A percentile compares a stretch with the other conserved stretches of the same genome.
These are phyloP conservation scores for Zymoseptoria tritici DNA, from an alignment of 2,329 filamentous ascomycete genomes.

Conservation along the genomic window DNA sequence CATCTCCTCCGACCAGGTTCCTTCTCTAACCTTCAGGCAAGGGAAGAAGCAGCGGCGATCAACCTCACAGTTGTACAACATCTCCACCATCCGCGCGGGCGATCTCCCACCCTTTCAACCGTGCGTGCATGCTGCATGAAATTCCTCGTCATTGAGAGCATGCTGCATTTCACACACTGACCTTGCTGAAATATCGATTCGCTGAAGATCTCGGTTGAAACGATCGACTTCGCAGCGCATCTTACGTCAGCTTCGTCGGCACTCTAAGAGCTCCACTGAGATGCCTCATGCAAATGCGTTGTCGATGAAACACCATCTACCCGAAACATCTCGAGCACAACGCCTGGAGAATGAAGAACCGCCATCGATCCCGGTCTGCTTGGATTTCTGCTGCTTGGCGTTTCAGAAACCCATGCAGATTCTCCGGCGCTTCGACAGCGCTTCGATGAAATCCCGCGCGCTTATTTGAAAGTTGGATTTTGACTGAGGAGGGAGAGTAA, in stretches of 20 bases:
- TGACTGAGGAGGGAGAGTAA: too few species aligned
- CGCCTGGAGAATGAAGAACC: too few species aligned
- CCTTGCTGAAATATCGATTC: neutral
- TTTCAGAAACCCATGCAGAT: too few species aligned
- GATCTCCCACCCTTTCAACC: neutral
- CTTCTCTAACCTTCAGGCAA: neutral
- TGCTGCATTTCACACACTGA: neutral
- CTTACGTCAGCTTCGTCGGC: neutral
- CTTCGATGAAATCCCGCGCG: too few species aligned
- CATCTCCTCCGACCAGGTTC: neutral
- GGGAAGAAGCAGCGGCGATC: neutral
- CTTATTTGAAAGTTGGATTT: too few species aligned
- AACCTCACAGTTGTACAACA: neutral
- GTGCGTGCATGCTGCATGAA: neutral
- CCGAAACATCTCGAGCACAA: too few species aligned
- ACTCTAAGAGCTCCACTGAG: too few species aligned
- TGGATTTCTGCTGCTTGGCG: too few species aligned
- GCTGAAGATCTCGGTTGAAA: neutral
- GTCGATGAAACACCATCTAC: neutral
- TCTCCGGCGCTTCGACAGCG: too few species aligned
- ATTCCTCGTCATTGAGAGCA: neutral
- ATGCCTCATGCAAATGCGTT: neutral
- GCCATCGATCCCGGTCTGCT: too few species aligned
- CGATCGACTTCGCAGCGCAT: neutral
- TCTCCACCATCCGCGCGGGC: neutral